Percentiles rank a stretch among this genome's conserved stretches.
Conservation (phyloP, 2,329 filamentous ascomycete genomes). For the Conoideocrella luteorostrata region DNA sequence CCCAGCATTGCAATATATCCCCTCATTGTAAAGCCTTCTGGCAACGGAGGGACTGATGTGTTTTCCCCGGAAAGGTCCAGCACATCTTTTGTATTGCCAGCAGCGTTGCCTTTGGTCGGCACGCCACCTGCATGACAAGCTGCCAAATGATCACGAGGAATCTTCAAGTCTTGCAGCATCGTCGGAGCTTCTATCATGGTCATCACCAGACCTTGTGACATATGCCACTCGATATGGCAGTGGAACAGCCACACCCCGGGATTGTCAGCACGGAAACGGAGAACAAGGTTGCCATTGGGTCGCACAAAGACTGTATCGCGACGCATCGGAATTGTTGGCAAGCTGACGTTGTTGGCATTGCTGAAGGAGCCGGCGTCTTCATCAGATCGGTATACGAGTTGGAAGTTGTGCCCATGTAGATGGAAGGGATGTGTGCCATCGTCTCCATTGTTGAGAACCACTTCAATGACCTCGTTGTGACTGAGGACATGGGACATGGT, state of each 20-base stretch:
- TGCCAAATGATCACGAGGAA: slow-evolving; percentile 54
- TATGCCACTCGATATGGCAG: slow-evolving; percentile 77
- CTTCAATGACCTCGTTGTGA: slow-evolving; percentile 61
- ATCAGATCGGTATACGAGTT: slow-evolving; percentile 54
- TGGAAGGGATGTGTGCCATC: slow-evolving; percentile 68
- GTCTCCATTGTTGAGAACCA: slow-evolving; percentile 73
- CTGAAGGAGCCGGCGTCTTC: slow-evolving; percentile 53
- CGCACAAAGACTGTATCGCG: slow-evolving; percentile 62
- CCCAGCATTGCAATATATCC: too few relatives aligned
- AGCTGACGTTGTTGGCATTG: slow-evolving; percentile 35
- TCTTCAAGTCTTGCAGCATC: slow-evolving; percentile 54
- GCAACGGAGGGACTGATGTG: too few relatives aligned
- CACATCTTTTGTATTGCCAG: slow-evolving; percentile 59
- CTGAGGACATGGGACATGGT: slow-evolving; percentile 63
- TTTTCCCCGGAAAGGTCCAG: slow-evolving; percentile 60
- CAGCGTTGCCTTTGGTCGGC: slow-evolving; percentile 62
- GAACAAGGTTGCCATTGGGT: slow-evolving; percentile 60
- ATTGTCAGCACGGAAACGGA: slow-evolving; percentile 63
- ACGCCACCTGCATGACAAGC: slow-evolving; percentile 48
- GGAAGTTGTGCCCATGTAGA: slow-evolving; percentile 71
- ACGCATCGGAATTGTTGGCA: slow-evolving; percentile 53
- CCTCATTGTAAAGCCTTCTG: too few relatives aligned
- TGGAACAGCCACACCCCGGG: slow-evolving; percentile 69
- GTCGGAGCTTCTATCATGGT: slow-evolving; percentile 58
- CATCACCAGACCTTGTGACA: slow-evolving; percentile 58